A percentile compares a stretch with the other conserved stretches of the same genome.
These are phyloP conservation scores for Globisporangium nodosum DNA, from an alignment of 352 stramenopile genomes.

Conservation along the genomic window DNA sequence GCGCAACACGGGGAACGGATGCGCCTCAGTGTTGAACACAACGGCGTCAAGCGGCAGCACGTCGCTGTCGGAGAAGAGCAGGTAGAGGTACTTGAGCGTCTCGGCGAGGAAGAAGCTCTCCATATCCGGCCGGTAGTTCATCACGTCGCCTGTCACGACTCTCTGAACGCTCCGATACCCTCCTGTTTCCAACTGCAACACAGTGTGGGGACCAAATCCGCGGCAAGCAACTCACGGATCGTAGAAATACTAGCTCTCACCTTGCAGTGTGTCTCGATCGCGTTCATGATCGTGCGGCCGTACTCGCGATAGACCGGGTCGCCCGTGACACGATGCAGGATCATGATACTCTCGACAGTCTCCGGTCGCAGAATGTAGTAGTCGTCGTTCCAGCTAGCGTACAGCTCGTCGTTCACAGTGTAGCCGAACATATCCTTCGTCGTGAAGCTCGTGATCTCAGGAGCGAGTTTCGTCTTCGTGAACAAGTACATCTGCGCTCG, in stretches of 20 bases:
- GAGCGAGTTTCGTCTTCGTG: constrained; percentile 49
- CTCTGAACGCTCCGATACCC: constrained; percentile 67
- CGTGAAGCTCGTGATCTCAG: constrained; percentile 69
- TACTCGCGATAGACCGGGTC: constrained; percentile 76
- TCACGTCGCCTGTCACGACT: constrained; percentile 33
- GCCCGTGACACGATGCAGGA: constrained; percentile 83
- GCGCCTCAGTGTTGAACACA: constrained; percentile 86
- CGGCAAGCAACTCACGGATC: too few relatives aligned
- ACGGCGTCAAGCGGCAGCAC: constrained; percentile 63
- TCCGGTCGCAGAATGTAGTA: constrained; percentile 81
- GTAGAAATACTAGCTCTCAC: constrained; percentile 12
- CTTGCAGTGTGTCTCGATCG: constrained; percentile 65
- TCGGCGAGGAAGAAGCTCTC: constrained; percentile 90
- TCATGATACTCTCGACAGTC: constrained; percentile 87
- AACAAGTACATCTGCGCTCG: constrained; percentile 66
- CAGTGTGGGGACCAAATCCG: not conserved
- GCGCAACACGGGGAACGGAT: constrained; percentile 44
- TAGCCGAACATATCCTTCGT: constrained; percentile 14
- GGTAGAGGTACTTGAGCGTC: constrained; percentile 91
- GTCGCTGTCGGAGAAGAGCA: constrained; percentile 79
- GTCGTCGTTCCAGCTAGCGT: constrained; percentile 21
- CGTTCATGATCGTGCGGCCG: constrained; percentile 75
- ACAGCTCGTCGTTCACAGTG: constrained; percentile 14
- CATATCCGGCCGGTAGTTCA: constrained; percentile 43
- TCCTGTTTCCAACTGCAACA: constrained; percentile 24